phyloP scores from a whole-genome alignment of 768 basidiomycete genomes.

The Fistulinella prunicolor region DNA sequence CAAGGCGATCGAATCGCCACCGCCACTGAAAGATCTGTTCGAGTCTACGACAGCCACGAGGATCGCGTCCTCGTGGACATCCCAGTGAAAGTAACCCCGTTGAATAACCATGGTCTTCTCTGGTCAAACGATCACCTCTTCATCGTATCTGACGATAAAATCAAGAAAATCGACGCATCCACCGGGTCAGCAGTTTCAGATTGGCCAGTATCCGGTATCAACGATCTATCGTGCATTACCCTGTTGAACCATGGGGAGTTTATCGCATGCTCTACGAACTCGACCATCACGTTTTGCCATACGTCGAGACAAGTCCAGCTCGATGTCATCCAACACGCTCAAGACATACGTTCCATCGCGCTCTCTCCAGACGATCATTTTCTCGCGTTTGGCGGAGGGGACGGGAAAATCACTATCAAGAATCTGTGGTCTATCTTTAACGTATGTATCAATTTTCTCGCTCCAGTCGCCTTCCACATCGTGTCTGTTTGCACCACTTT shows the following conservation, averaged over 20 bases:
- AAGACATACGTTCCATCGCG: neutral
- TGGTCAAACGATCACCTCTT: slow-evolving; percentile 4
- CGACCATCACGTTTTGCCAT: slow-evolving; percentile 1
- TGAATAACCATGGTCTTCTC: slow-evolving; percentile 1
- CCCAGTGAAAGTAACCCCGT: neutral
- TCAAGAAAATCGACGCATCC: neutral
- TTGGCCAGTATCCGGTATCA: neutral
- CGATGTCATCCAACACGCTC: neutral
- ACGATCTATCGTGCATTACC: neutral
- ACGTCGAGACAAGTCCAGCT: neutral
- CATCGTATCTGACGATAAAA: neutral
- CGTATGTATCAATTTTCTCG: too few relatives aligned
- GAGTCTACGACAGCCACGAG: neutral
- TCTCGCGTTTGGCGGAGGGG: neutral
- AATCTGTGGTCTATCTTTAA: too few relatives aligned
- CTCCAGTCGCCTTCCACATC: too few relatives aligned
- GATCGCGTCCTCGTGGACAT: neutral
- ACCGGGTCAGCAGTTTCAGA: neutral
- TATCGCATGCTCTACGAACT: neutral
- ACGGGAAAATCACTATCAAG: neutral
- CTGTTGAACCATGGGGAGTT: neutral
- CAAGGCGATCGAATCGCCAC: neutral
- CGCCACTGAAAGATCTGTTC: neutral
- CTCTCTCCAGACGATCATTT: neutral
- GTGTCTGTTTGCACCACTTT: too few relatives aligned